Conservation (phyloP, 2,329 filamentous ascomycete genomes). For the Pyricularia grisea region DNA sequence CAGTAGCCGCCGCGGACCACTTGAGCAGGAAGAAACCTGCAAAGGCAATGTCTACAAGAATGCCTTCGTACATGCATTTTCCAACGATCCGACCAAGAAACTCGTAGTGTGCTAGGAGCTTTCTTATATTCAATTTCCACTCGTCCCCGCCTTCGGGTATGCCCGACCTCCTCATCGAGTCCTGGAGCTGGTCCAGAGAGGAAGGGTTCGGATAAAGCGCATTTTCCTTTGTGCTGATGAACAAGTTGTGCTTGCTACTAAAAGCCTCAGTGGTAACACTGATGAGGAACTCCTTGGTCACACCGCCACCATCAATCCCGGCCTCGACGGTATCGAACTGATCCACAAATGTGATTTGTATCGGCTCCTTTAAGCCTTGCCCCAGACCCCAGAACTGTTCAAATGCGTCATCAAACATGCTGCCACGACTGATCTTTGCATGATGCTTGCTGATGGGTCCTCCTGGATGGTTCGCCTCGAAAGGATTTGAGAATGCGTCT, state of each 20-base stretch:
- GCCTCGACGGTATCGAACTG: slow-evolving; percentile 80
- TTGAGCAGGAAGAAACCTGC: slow-evolving; percentile 94
- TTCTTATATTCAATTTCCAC: slow-evolving; percentile 46
- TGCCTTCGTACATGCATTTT: slow-evolving; percentile 96
- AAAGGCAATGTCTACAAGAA: slow-evolving; percentile 86
- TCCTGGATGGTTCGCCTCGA: neutral
- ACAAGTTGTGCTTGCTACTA: slow-evolving; percentile 48
- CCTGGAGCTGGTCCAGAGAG: slow-evolving; percentile 59
- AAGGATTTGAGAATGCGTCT: slow-evolving; percentile 13
- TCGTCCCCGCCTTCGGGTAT: slow-evolving; percentile 41
- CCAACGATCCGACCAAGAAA: slow-evolving; percentile 89
- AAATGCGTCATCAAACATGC: slow-evolving; percentile 79
- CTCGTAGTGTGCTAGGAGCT: slow-evolving; percentile 68
- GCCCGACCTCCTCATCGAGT: slow-evolving; percentile 42
- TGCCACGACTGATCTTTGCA: slow-evolving; percentile 68
- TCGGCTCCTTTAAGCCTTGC: slow-evolving; percentile 82
- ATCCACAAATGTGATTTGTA: slow-evolving; percentile 94
- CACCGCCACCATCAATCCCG: slow-evolving; percentile 92
- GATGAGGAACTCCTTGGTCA: slow-evolving; percentile 94
- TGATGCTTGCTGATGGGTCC: slow-evolving; percentile 50
- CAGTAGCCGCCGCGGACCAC: slow-evolving; percentile 64
- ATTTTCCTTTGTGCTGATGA: slow-evolving; percentile 77
- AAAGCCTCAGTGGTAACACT: slow-evolving; percentile 84
- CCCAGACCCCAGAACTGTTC: slow-evolving; percentile 73
- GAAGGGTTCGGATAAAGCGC: slow-evolving; percentile 82